Evolutionary conservation across 2,329 filamentous ascomycete species (phyloP), one percentile per base, ranked within the genome.

Genomic region (Remersonia thermophila): DNA sequence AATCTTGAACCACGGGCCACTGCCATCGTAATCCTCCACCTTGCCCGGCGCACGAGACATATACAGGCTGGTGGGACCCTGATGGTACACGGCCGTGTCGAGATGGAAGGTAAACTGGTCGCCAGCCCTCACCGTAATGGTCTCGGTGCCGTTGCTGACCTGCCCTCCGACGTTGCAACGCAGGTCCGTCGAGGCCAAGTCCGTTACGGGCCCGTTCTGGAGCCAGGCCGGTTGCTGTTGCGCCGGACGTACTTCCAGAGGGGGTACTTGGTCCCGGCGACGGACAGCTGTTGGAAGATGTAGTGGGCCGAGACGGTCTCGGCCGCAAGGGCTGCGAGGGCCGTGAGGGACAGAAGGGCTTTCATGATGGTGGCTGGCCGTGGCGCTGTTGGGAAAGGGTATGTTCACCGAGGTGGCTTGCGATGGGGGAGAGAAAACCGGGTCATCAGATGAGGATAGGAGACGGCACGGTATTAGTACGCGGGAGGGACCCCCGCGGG

Each of bases 161-260:
- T 52, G 52, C 33, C 51, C 51, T 35, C 61, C 60, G 3, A 56
- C 58, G 45, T 63, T 49, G 41, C 47, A 49, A 27, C 60, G 54
- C 34, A 63, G 51, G 44, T 63, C 60, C 30, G 55, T 55, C 6
- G 59, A 62, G 2, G 50, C 28, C 29, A 63, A 48, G 31, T 51
- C 48, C 13, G 60, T 66, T 25, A 66, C 62, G 7, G 63, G 63
- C 6, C 61, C 65, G 54, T 67, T 66, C 47, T 60, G 55, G 3
- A 47, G 43, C 46, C 46, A 48, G 8, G 41, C 27, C 10, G 46
- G 46, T 66, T 68, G 35, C 53, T 59, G 54, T 67, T 66, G 43
- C 59, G 54, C 33, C 64, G 58, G 47, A 68, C 57, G 40, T 62
- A 60, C 42, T 62, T 50, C 47, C 55, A 63, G 1, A 48, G 40